Conservation (phyloP, 352 stramenopile species). For the Pythium guiyangense region DNA sequence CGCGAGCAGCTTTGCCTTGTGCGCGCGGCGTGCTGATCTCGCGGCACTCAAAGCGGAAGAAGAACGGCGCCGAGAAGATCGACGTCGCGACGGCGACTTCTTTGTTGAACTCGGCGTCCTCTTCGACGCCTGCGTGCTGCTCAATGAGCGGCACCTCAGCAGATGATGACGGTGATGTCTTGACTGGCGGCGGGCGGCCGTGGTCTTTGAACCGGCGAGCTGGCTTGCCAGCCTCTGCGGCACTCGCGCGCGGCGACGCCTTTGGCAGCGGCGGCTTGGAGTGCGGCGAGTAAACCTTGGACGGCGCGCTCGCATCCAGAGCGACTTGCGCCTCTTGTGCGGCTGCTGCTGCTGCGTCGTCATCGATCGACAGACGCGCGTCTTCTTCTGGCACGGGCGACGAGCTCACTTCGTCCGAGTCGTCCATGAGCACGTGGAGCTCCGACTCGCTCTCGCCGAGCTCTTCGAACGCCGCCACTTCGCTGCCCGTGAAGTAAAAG, state of each 20-base stretch:
- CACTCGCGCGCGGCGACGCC: conserved; percentile 3
- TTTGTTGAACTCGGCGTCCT: conserved; percentile 82
- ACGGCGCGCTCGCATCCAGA: not conserved
- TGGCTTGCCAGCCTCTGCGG: not conserved
- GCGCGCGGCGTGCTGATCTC: conserved; percentile 33
- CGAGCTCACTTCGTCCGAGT: conserved; percentile 36
- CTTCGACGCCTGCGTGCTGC: conserved; percentile 40
- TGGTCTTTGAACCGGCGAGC: conserved; percentile 11
- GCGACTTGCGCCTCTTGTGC: not conserved
- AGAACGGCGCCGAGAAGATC: conserved; percentile 80
- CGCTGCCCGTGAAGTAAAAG: conserved; percentile 76
- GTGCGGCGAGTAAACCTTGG: conserved; percentile 7
- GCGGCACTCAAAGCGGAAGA: conserved; percentile 81
- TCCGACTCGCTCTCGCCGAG: conserved; percentile 49
- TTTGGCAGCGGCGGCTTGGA: conserved; percentile 16
- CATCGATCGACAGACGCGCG: not conserved
- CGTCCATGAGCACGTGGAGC: conserved; percentile 61
- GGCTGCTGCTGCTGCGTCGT: not conserved
- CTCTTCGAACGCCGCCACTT: conserved; percentile 55
- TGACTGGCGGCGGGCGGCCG: conserved; percentile 18
- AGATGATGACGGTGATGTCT: conserved; percentile 19
- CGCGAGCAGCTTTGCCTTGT: not conserved
- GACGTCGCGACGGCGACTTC: conserved; percentile 78
- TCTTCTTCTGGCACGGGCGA: conserved; percentile 17
- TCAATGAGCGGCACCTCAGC: conserved; percentile 21